phyloP scores from a whole-genome alignment of 306 rosid species.

The Luffa acutangula region DNA sequence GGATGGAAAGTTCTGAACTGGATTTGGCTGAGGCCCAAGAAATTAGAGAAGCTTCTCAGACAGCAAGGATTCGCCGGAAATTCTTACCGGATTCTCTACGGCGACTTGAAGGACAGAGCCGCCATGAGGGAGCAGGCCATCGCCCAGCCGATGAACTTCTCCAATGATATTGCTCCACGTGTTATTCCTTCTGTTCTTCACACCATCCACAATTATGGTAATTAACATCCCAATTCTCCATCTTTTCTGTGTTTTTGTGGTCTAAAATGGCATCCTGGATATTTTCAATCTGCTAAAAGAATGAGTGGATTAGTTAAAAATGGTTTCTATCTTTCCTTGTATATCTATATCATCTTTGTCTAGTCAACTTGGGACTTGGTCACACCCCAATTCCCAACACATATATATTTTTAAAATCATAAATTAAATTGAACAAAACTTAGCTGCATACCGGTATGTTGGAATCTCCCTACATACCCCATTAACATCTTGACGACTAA shows the following conservation, averaged over 20 bases:
- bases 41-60: constrained; percentile 17
- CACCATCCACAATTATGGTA: background rate
- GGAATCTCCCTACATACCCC: too few relatives aligned
- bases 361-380: too few relatives aligned
- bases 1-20: constrained; percentile 17
- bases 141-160: constrained; percentile 22
- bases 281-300: too few relatives aligned
- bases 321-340: too few relatives aligned
- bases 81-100: constrained; percentile 18
- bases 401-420: too few relatives aligned
- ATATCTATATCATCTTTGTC: too few relatives aligned
- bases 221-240: background rate
- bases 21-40: constrained; percentile 25
- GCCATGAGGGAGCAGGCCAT: constrained; percentile 7
- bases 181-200: background rate
- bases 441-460: too few relatives aligned
- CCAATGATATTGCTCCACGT: constrained; percentile 11
- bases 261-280: too few relatives aligned
- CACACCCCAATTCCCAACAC: too few relatives aligned
- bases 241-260: background rate
- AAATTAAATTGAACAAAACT: too few relatives aligned
- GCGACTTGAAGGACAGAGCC: constrained; percentile 18
- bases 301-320: too few relatives aligned
- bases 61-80: constrained; percentile 25
- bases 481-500: too few relatives aligned